Base-by-base conservation (phyloP, 306 rosid species). In the Astragalus membranaceus region DNA sequence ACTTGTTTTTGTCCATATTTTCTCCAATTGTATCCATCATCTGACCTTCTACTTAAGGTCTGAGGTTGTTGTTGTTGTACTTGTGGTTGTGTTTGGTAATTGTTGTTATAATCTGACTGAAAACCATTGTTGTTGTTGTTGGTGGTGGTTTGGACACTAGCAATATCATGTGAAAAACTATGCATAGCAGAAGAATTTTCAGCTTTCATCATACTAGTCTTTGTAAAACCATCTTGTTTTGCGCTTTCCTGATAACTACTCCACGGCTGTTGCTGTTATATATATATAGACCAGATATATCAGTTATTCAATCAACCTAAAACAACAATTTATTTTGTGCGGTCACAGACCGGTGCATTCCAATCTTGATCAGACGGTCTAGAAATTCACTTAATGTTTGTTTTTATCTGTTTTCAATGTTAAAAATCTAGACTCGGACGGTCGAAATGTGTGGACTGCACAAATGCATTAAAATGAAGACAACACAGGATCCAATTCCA, bases 1-100 rank as follows among this genome's bases (percentile, higher is more conserved):
- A 92, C 96, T 80, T 92, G 95, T 71, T 92, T 92, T 72, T 92
- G 98, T 16, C 98, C 98, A 70, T 92, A 92, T 68, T 92, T 92
- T 48, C 98, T 85, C 98, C 98, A 92, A 64, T 92, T 92, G 79
- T 83, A 89, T 0, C 95, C 98, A 71, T 92, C 98, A 52, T 88
- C 95, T 30, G 98, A 92, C 49, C 77, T 86, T 69, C 78, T 73
- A 57, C 73, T 92, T 20, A 85, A 53, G 47, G 77, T 55, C 68
- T 85, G 95, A 65, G 82, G 8, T 53, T 33, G 92, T 6, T 51
- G 88, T 3, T 51, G 57, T 9, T 52, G 44, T 26, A 26, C 30
- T 26, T 26, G 30, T 26, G 36, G 49, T 43, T 15, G 89, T 5
- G 55, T 82, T 5, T 67, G 51, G 20, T 76, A 66, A 69, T 73